Evolutionary conservation across 306 rosid species (phyloP).

Genomic region (Notholithocarpus densiflorus): DNA sequence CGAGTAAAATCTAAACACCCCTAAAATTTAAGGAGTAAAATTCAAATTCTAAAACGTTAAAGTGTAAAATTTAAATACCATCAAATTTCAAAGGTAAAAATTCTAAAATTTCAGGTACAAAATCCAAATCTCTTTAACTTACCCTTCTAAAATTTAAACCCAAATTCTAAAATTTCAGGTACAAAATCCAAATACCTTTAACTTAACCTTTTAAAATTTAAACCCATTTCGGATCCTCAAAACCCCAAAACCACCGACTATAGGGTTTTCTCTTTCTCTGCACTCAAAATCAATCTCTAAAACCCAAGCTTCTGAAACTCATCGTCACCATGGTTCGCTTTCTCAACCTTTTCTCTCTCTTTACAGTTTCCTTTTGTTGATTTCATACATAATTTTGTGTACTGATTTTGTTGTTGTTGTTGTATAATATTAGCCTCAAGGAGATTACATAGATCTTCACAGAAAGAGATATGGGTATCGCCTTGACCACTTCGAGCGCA

Average conservation of each 20-base stretch:
- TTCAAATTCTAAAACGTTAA: no score
- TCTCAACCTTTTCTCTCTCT: background rate
- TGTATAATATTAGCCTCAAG: conserved; percentile 65
- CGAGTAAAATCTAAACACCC: no score
- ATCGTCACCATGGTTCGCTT: conserved; percentile 24
- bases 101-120: no score
- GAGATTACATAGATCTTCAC: conserved; percentile 90
- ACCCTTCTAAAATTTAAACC: no score
- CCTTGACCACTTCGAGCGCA: conserved; percentile 80
- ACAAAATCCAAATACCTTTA: no score
- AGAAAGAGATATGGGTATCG: conserved; percentile 81
- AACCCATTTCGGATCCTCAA: no score
- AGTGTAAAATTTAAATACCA: no score
- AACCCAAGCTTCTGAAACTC: background rate
- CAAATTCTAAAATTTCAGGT: no score
- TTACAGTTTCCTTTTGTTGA: background rate
- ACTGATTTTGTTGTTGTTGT: background rate
- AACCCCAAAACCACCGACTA: background rate
- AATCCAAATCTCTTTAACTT: no score
- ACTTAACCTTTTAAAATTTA: no score
- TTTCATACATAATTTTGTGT: background rate
- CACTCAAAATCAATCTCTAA: background rate
- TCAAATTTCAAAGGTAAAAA: no score
- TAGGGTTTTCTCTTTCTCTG: background rate
- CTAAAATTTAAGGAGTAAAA: no score